Percentiles rank a stretch among this genome's conserved stretches.
Conservation (phyloP, 2,329 filamentous ascomycete species). For the Parastagonospora avenae region DNA sequence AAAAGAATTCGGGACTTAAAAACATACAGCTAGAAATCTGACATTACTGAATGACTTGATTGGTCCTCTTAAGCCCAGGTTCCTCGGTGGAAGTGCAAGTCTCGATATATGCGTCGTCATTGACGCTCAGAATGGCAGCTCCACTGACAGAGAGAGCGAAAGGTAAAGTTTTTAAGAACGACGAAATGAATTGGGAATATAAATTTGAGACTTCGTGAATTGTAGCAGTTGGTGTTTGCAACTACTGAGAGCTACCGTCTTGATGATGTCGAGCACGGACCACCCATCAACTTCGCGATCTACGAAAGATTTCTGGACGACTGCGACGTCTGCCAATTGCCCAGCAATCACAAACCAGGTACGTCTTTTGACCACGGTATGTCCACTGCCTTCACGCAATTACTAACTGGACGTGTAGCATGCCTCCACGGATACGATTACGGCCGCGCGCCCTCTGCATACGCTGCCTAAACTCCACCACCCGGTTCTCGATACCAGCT, state of each 20-base stretch:
- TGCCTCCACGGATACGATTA: conserved; percentile 48
- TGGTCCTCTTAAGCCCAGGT: conserved; percentile 11
- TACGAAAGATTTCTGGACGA: conserved; percentile 36
- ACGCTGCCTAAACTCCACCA: conserved; percentile 27
- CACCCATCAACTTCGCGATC: conserved; percentile 22
- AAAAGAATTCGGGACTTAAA: background rate
- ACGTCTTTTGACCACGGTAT: conserved; percentile 8
- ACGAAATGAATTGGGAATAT: background rate
- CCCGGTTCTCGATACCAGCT: conserved; percentile 37
- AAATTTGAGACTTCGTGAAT: background rate
- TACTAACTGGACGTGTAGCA: conserved; percentile 20
- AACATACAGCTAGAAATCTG: conserved; percentile 48
- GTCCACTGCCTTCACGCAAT: background rate
- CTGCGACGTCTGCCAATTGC: conserved; percentile 28
- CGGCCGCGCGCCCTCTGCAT: conserved; percentile 37
- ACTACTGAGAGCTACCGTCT: conserved; percentile 12
- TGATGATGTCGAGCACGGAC: conserved; percentile 27
- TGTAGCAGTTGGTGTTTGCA: background rate
- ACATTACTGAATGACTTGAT: conserved; percentile 11
- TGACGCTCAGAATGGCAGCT: conserved; percentile 11
- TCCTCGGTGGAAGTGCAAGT: conserved; percentile 19
- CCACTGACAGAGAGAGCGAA: background rate
- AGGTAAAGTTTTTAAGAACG: background rate
- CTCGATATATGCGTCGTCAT: conserved; percentile 36
- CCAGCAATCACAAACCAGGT: conserved; percentile 31